These are phyloP conservation scores for Scedosporium aurantiacum DNA, from an alignment of 2,329 filamentous ascomycete genomes.

Conservation along the genomic window DNA sequence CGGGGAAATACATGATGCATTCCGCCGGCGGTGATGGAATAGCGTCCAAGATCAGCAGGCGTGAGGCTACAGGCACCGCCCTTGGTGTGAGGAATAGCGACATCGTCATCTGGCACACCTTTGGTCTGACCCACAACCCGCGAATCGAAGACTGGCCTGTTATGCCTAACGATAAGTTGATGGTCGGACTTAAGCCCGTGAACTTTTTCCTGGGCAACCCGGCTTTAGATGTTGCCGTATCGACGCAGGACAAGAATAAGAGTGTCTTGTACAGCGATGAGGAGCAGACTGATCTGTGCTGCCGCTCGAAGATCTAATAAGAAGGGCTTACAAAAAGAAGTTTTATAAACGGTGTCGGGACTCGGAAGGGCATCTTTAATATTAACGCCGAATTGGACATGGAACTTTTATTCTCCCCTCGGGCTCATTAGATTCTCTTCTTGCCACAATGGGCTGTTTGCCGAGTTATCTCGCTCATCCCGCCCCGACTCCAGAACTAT, in stretches of 20 bases:
- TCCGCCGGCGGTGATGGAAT: constrained; percentile 31
- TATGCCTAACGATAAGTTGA: constrained; percentile 51
- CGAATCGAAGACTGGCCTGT: constrained; percentile 58
- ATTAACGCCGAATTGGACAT: too few relatives aligned
- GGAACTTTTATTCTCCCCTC: too few relatives aligned
- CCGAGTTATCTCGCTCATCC: too few relatives aligned
- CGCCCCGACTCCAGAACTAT: too few relatives aligned
- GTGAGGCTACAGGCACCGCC: constrained; percentile 21
- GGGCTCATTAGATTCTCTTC: too few relatives aligned
- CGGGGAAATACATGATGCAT: constrained; percentile 33
- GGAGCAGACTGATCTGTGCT: not conserved
- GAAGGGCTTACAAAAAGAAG: too few relatives aligned
- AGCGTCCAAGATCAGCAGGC: constrained; percentile 26
- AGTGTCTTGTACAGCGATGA: constrained; percentile 17
- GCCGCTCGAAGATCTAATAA: too few relatives aligned
- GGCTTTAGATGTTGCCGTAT: constrained; percentile 35
- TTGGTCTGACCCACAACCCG: constrained; percentile 53
- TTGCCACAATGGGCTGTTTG: too few relatives aligned
- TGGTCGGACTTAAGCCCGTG: constrained; percentile 37
- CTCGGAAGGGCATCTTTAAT: too few relatives aligned
- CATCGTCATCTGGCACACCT: constrained; percentile 47
- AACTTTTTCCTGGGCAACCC: constrained; percentile 44
- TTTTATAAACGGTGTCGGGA: too few relatives aligned
- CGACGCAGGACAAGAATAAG: constrained; percentile 22
- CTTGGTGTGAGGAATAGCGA: constrained; percentile 34